Evolutionary conservation across 768 basidiomycete genomes (phyloP).

Genomic region (Xanthoconium purpureum): DNA sequence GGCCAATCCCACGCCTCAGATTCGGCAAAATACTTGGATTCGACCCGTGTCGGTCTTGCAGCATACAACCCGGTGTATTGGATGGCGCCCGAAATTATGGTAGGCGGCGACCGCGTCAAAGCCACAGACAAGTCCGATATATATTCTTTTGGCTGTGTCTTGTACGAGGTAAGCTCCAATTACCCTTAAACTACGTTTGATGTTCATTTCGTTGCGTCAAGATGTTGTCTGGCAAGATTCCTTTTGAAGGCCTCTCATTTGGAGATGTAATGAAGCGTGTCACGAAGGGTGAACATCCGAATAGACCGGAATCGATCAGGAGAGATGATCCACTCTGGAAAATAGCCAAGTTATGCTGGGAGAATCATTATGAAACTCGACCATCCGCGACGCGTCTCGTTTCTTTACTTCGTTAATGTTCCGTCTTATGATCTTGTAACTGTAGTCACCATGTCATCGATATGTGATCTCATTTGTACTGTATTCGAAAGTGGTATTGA

Average conservation of each 20-base stretch:
- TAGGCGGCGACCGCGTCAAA: constrained; percentile 1
- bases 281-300: not conserved
- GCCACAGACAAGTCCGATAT: constrained; percentile 19
- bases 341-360: constrained; percentile 11
- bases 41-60: constrained; percentile 18
- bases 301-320: constrained; percentile 4
- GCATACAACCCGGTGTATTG: constrained; percentile 11
- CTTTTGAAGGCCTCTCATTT: not conserved
- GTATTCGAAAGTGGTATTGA: not conserved
- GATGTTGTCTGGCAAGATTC: constrained; percentile 19
- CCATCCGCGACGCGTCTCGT: constrained; percentile 10
- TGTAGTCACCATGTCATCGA: no score
- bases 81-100: constrained; percentile 29
- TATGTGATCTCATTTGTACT: not conserved
- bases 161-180: constrained; percentile 27
- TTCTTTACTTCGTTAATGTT: not conserved
- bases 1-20: constrained; percentile 27
- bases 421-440: not conserved
- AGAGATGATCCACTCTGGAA: constrained; percentile 15
- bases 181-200: not conserved
- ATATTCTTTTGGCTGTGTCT: constrained; percentile 28
- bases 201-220: constrained; percentile 2
- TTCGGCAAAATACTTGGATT: constrained; percentile 23
- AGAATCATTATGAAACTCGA: constrained; percentile 1
- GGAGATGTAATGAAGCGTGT: not conserved